Conservation (phyloP, 306 rosid genomes). For the Comarum palustre region DNA sequence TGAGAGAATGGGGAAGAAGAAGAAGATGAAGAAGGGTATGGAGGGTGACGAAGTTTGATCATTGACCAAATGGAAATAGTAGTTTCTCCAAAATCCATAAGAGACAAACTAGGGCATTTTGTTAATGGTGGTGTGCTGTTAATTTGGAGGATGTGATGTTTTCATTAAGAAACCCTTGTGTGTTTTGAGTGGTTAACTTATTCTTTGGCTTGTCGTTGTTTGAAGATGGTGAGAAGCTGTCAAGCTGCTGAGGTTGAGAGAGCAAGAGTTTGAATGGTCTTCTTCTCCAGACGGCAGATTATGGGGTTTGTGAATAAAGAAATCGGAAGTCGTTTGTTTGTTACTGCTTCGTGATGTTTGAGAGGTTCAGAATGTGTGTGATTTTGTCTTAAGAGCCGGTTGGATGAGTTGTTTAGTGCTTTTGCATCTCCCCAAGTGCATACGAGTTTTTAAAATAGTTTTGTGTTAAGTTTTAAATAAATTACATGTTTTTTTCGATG, state of each 20-base stretch:
- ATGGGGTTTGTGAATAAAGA: conserved; percentile 24
- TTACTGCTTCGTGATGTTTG: conserved; percentile 19
- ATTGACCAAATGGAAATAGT: conserved; percentile 51
- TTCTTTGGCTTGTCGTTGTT: conserved; percentile 37
- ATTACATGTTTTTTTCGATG: too few relatives aligned
- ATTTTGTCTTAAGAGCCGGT: not conserved
- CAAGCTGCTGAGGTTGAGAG: conserved; percentile 3
- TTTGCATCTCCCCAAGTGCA: not conserved
- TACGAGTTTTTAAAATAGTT: not conserved
- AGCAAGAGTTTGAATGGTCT: conserved; percentile 30
- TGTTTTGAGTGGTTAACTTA: conserved; percentile 47
- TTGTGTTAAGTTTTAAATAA: too few relatives aligned
- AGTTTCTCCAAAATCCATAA: conserved; percentile 11
- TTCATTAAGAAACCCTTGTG: conserved; percentile 47
- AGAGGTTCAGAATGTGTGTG: conserved; percentile 6
- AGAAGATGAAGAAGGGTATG: conserved; percentile 19
- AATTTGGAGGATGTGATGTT: conserved; percentile 73
- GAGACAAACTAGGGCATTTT: conserved; percentile 72
- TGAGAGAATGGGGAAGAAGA: not conserved
- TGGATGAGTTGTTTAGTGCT: not conserved
- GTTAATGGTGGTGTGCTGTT: conserved; percentile 61
- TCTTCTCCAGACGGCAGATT: conserved; percentile 51
- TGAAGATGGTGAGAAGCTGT: conserved; percentile 33
- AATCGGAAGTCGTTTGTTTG: conserved; percentile 30
- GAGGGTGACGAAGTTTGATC: conserved; percentile 31